A percentile compares a stretch with the other conserved stretches of the same genome.
These are phyloP conservation scores for Leishmania turanica DNA, from an alignment of 208 protist species.

Conservation along the genomic window DNA sequence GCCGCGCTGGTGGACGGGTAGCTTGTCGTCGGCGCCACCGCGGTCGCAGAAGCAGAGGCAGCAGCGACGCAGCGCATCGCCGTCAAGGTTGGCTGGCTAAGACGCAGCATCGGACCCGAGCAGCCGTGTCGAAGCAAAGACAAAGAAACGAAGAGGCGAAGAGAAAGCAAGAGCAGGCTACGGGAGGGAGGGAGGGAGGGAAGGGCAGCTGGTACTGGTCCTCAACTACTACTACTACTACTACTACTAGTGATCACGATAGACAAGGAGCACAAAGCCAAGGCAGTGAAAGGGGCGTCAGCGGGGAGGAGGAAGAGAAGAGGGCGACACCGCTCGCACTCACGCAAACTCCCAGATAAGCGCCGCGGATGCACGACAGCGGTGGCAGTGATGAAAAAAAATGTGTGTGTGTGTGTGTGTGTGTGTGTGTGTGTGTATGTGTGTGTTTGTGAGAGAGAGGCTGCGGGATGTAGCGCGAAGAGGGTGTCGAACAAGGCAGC, in stretches of 20 bases:
- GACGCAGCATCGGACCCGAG: neutral
- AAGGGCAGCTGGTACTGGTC: neutral
- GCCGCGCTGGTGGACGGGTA: neutral
- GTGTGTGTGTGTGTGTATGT: neutral
- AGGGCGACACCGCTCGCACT: neutral
- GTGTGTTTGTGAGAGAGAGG: neutral
- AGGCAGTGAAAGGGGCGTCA: neutral
- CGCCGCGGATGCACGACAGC: neutral
- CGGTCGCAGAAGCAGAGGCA: neutral
- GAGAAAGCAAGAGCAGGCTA: neutral
- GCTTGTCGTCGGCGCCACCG: neutral
- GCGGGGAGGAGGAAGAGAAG: neutral
- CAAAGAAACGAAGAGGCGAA: neutral
- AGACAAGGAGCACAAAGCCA: slow-evolving; percentile 16
- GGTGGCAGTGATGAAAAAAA: neutral
- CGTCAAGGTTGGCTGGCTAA: neutral
- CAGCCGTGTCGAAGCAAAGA: neutral
- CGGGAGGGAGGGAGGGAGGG: neutral
- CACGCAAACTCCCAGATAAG: neutral
- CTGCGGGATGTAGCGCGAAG: neutral
- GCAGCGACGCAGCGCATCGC: neutral
- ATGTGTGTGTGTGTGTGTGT: neutral
- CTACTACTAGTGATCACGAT: neutral
- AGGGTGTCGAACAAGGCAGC: neutral
- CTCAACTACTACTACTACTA: neutral